Evolutionary conservation across 306 rosid genomes (phyloP), one percentile per base, ranked within the genome.

Genomic region (Gillenia trifoliata): DNA sequence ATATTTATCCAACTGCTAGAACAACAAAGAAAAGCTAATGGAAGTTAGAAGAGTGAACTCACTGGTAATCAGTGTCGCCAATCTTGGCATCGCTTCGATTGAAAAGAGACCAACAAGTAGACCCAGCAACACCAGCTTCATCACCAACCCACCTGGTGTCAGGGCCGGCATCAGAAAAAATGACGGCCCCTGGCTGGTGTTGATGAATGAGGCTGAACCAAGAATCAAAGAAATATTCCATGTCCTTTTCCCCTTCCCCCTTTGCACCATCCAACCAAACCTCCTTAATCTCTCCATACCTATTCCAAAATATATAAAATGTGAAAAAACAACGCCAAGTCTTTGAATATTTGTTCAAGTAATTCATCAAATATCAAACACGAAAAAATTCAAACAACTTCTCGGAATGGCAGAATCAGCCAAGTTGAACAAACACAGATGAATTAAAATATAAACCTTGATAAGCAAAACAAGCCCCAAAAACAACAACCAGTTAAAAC

Each of bases 51-150:
- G 79, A 76, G 76, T 23, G 62, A 77, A 86, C 98, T 91, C 83
- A 91, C 98, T n/a, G 41, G 25, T 79, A 57, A 61, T 75, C 78
- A 26, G 50, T 17, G 55, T 60, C 40, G 3, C 96, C 97, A 54
- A 93, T 93, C 55, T 60, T 52, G 30, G 49, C 59, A 64, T 65
- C 63, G 57, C 88, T 84, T 79, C 78, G 57, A 82, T 93, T 91
- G 83, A 80, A 91, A 56, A 79, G 87, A 59, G 98, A 93, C 98
- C 98, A 93, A 73, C 94, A 88, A 62, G 98, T 89, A 72, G 91
- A 80, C 31, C 84, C 90, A 55, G 87, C 94, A 72, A 72, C 66
- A 23, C 96, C 98, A 30, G 70, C 16, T 85, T 93, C 97, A 36
- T 89, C 78, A 2, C 98, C 98, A 65, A 93, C 45, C 98, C 98